These are phyloP conservation scores for Cubamyces sp. DNA, from an alignment of 768 basidiomycete genomes.

Conservation along the genomic window DNA sequence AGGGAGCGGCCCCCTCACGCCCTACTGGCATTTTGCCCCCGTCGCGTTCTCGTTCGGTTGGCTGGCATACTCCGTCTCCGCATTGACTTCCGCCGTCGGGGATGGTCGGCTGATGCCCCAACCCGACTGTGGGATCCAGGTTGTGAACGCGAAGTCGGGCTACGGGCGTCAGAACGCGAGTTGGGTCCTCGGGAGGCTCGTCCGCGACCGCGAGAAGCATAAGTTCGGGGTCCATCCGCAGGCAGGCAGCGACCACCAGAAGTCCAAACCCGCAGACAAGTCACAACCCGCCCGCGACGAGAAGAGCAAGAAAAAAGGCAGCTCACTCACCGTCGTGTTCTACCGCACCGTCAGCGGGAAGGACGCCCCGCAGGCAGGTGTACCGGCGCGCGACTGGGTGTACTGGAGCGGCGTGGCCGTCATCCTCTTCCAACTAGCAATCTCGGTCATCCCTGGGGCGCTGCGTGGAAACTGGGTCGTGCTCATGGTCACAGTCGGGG, in stretches of 20 bases:
- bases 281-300: too few species aligned
- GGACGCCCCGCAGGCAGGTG: conserved; percentile 19
- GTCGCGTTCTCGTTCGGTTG: conserved; percentile 41
- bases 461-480: conserved; percentile 35
- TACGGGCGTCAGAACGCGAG: conserved; percentile 32
- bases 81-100: conserved; percentile 32
- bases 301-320: too few species aligned
- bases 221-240: too few species aligned
- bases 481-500: conserved; percentile 35
- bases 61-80: conserved; percentile 37
- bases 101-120: conserved; percentile 34
- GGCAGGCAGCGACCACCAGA: too few species aligned
- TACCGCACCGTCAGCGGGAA: conserved; percentile 23
- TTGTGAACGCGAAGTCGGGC: conserved; percentile 32
- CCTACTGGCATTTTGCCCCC: conserved; percentile 27
- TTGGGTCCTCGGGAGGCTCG: conserved; percentile 37
- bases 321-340: conserved; percentile 28
- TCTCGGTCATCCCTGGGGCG: conserved; percentile 35
- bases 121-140: conserved; percentile 28
- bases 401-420: conserved; percentile 32
- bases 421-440: conserved; percentile 34
- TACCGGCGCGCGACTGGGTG: conserved; percentile 35
- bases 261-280: too few species aligned
- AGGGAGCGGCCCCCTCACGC: conserved; percentile 21
- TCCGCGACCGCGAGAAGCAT: conserved; percentile 34